A percentile compares a stretch with the other conserved stretches of the same genome.
These are phyloP conservation scores for Podila horticola DNA, from an alignment of 192 early-diverging fungal genomes.

Conservation along the genomic window DNA sequence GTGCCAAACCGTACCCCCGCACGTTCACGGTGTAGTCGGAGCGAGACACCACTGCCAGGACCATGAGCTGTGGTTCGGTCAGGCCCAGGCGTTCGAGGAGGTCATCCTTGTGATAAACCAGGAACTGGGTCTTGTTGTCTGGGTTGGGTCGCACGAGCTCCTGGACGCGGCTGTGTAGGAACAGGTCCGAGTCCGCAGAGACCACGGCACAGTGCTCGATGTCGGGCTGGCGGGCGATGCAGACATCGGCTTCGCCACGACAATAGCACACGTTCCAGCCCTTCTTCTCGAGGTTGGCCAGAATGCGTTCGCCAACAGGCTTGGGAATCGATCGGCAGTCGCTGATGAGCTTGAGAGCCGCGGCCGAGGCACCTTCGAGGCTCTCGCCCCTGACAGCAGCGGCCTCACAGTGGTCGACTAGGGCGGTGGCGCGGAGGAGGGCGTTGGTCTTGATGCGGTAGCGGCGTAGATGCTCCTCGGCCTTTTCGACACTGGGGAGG, in stretches of 20 bases:
- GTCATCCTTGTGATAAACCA: neutral
- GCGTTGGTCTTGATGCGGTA: neutral
- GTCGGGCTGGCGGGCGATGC: neutral
- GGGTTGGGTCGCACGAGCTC: neutral
- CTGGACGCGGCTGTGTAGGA: neutral
- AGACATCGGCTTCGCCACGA: neutral
- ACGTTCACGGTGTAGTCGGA: neutral
- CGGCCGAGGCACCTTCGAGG: neutral
- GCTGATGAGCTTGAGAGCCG: neutral
- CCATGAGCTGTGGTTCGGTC: neutral
- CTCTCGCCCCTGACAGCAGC: neutral
- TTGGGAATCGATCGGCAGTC: slow-evolving; percentile 1
- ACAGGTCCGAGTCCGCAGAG: slow-evolving; percentile 2
- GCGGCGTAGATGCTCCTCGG: neutral
- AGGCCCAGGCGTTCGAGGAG: neutral
- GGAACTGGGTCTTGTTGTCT: neutral
- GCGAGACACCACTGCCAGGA: neutral
- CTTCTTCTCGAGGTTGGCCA: neutral
- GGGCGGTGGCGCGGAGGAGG: neutral
- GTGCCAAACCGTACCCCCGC: neutral
- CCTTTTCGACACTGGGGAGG: neutral
- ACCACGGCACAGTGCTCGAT: neutral
- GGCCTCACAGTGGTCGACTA: neutral
- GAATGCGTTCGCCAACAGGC: neutral
- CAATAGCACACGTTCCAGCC: neutral